Evolutionary conservation across 805 yeast genomes (phyloP), one percentile per base, ranked within the genome.

Genomic region (Cyberlindnera saturnus): DNA sequence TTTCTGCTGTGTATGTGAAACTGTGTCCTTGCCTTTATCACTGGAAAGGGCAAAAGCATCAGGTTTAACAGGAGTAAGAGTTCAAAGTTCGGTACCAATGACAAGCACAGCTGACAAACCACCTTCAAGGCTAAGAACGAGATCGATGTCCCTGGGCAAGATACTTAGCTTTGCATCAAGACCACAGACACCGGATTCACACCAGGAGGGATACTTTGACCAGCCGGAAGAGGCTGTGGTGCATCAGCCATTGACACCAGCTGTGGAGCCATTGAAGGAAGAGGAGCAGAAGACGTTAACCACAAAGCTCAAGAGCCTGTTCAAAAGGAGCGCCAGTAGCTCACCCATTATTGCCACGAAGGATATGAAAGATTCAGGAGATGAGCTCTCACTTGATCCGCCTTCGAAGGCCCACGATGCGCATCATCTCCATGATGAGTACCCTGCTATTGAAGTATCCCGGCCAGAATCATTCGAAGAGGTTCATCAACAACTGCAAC

Each of bases 61-160:
- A 10, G 28, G 3, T 23, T 23, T 8, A 23, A 23, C 9, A 23
- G 28, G 11, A 23, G 28, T 6, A 10, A 23, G 28, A 23, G 28
- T 23, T 23, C 28, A 23, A 10, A 23, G 4, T 10, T 23, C 28
- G 6, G 28, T 23, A 23, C 28, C 28, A 23, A 23, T 23, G 28
- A 23, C 28, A 23, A 23, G 19, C n/a, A 15, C 36, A 33, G 18
- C 36, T 33, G 18, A 16, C 36, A 33, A 33, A 17, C 36, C 19
- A 17, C 39, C 57, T 3, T 46, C 56, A 5, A 59, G 57, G 33
- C 52, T 67, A 14, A 52, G 74, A 45, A 59, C 70, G 4, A 54
- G 75, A 40, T 69, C 75, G 11, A 60, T 67, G 45, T 70, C 75
- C 1, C 53, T 71, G 16, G 64, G 69, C 3, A 62, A 66, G 40